Evolutionary conservation across 129 eudicot species (phyloP).

Genomic region (Apium graveolens): DNA sequence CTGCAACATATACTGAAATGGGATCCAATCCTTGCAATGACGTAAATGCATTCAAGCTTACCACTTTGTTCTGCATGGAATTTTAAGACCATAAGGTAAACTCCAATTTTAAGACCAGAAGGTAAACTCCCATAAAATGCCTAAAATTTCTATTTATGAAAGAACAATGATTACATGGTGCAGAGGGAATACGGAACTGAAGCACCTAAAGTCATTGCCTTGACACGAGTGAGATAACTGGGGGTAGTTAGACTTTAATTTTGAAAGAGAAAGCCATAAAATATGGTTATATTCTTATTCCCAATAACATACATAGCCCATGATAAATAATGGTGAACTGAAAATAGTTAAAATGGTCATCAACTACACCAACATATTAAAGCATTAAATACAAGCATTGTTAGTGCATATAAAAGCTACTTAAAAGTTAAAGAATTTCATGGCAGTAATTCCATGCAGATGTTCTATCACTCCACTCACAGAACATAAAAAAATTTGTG

Average conservation of each 20-base stretch:
- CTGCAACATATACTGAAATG: slow-evolving; percentile 88
- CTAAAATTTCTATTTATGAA: background rate
- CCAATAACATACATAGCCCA: background rate
- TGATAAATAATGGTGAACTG: background rate
- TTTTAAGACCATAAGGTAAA: background rate
- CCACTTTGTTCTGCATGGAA: slow-evolving; percentile 82
- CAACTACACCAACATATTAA: background rate
- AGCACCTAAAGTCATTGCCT: background rate
- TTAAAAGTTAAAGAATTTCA: background rate
- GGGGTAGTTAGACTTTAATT: background rate
- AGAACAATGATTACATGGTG: background rate
- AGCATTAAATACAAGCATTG: background rate
- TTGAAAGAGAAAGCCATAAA: background rate
- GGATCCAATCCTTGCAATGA: slow-evolving; percentile 76
- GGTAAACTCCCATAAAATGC: background rate
- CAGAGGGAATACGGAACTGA: background rate
- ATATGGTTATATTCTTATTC: background rate
- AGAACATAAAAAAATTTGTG: background rate
- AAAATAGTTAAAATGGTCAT: background rate
- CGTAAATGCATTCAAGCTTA: slow-evolving; percentile 89
- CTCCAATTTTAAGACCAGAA: background rate
- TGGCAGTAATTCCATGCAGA: background rate
- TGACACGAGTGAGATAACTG: background rate
- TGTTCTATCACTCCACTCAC: background rate
- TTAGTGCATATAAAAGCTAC: background rate